Percentiles rank a stretch among this genome's conserved stretches.
phyloP scores from a whole-genome alignment of 371 early-diverging fungal genomes.

The Mucor saturninus region DNA sequence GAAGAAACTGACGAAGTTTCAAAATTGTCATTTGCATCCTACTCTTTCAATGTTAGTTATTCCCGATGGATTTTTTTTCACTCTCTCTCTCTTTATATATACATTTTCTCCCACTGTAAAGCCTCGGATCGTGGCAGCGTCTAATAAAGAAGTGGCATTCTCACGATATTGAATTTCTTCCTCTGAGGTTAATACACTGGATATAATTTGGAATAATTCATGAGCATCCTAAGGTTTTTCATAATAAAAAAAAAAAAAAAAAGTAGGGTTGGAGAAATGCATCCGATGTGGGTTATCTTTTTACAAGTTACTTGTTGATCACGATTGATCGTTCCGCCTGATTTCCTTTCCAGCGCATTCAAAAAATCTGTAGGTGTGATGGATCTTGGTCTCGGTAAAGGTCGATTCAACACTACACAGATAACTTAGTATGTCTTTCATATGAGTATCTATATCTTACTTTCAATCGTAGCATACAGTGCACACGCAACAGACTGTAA shows the following conservation, averaged over 20 bases:
- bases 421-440: neutral
- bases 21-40: slow-evolving; percentile 41
- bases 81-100: neutral
- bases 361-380: slow-evolving; percentile 48
- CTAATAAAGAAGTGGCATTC: slow-evolving; percentile 45
- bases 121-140: slow-evolving; percentile 36
- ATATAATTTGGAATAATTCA: slow-evolving; percentile 89
- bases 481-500: slow-evolving; percentile 56
- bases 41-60: neutral
- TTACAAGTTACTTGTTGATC: slow-evolving; percentile 45
- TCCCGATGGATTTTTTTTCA: neutral
- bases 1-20: slow-evolving; percentile 55
- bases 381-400: slow-evolving; percentile 42
- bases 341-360: slow-evolving; percentile 47
- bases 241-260: slow-evolving; percentile 5
- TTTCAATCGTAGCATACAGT: slow-evolving; percentile 55
- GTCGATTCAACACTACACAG: slow-evolving; percentile 41
- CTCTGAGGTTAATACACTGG: slow-evolving; percentile 78
- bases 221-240: slow-evolving; percentile 81
- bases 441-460: slow-evolving; percentile 21
- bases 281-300: too few species aligned
- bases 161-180: slow-evolving; percentile 55
- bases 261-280: neutral
- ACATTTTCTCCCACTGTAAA: slow-evolving; percentile 28
- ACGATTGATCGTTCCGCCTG: slow-evolving; percentile 47